Conservation (phyloP, 768 basidiomycete genomes). For the Mycena latifolia region DNA sequence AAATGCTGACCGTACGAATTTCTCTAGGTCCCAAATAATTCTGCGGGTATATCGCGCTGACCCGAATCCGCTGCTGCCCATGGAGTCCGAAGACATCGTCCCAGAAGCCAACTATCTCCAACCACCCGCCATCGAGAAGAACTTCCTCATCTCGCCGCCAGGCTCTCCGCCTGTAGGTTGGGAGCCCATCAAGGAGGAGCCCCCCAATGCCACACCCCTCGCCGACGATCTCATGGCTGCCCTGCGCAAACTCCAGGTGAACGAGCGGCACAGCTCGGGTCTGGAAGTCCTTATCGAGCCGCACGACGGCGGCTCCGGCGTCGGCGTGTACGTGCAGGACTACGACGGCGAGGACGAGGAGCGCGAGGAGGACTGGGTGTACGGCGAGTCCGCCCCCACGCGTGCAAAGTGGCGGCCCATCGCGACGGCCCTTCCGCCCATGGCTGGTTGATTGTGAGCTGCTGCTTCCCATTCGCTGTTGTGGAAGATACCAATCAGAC, state of each 20-base stretch:
- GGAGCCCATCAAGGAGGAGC: conserved; percentile 73
- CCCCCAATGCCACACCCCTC: conserved; percentile 27
- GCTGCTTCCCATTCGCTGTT: conserved; percentile 30
- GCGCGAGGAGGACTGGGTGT: conserved; percentile 71
- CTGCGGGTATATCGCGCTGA: conserved; percentile 83
- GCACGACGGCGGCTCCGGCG: conserved; percentile 71
- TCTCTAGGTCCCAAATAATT: conserved; percentile 58
- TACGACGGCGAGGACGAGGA: conserved; percentile 59
- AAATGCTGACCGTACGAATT: conserved; percentile 2
- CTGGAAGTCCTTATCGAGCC: conserved; percentile 76
- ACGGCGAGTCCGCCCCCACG: conserved; percentile 67
- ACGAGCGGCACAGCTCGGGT: conserved; percentile 53
- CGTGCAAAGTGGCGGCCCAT: conserved; percentile 62
- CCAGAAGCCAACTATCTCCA: conserved; percentile 69
- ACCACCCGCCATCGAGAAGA: conserved; percentile 88
- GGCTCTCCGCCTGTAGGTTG: conserved; percentile 98
- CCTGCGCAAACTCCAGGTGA: conserved; percentile 59
- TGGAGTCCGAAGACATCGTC: conserved; percentile 40
- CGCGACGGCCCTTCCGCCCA: conserved; percentile 71
- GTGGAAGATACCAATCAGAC: conserved; percentile 82
- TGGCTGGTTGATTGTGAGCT: conserved; percentile 67
- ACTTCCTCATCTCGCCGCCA: conserved; percentile 98
- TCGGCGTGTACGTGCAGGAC: conserved; percentile 85
- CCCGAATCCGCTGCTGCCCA: conserved; percentile 68
- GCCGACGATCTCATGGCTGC: conserved; percentile 32